These are phyloP conservation scores for Mollisiaceae sp. DNA, from an alignment of 2,329 filamentous ascomycete species.

Conservation along the genomic window DNA sequence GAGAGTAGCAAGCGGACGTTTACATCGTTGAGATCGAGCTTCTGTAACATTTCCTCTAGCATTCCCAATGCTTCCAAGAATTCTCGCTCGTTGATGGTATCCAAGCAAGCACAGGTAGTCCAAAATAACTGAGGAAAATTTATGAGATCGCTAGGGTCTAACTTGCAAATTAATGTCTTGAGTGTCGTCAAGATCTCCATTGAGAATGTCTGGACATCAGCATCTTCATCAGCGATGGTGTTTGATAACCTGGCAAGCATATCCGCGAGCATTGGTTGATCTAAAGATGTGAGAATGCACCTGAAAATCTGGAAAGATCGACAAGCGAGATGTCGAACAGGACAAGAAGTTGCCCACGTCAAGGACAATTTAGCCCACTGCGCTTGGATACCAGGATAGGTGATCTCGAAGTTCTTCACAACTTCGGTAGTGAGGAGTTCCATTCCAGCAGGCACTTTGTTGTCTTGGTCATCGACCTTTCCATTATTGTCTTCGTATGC, in stretches of 20 bases:
- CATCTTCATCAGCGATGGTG: slow-evolving; percentile 93
- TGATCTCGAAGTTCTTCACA: slow-evolving; percentile 81
- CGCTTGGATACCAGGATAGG: slow-evolving; percentile 85
- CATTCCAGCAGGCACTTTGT: slow-evolving; percentile 88
- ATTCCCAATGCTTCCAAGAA: slow-evolving; percentile 92
- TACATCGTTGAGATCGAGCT: slow-evolving; percentile 78
- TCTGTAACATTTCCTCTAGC: slow-evolving; percentile 84
- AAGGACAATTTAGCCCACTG: slow-evolving; percentile 90
- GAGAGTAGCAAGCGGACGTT: slow-evolving; percentile 72
- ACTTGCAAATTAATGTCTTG: slow-evolving; percentile 85
- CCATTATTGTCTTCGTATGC: slow-evolving; percentile 91
- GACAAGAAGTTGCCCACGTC: slow-evolving; percentile 96
- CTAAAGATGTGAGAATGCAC: slow-evolving; percentile 87
- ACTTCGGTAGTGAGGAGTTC: slow-evolving; percentile 80
- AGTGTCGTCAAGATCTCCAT: slow-evolving; percentile 97
- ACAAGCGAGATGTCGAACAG: slow-evolving; percentile 92
- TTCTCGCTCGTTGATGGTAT: slow-evolving; percentile 95
- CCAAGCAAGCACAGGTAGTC: slow-evolving; percentile 94
- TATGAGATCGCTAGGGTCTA: slow-evolving; percentile 78
- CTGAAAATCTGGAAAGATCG: slow-evolving; percentile 97
- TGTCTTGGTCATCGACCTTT: slow-evolving; percentile 72
- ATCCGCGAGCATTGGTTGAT: slow-evolving; percentile 93
- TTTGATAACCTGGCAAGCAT: slow-evolving; percentile 96
- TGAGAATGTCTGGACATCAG: slow-evolving; percentile 94
- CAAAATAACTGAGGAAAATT: slow-evolving; percentile 97